phyloP scores from a whole-genome alignment of 192 early-diverging fungal species.

The Mortierella claussenii region DNA sequence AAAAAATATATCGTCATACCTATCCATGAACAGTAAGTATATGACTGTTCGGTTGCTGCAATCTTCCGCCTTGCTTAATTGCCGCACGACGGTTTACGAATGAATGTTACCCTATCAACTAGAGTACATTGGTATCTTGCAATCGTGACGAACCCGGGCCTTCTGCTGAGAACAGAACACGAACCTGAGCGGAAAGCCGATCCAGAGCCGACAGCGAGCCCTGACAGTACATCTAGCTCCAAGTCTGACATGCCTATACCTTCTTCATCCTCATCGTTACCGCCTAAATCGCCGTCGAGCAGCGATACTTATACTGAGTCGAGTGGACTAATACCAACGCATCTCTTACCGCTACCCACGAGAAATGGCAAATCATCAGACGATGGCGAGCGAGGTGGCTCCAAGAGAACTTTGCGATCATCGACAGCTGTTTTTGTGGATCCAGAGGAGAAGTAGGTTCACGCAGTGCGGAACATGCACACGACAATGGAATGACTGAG shows the following conservation, averaged over 20 bases:
- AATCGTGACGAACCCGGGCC: constrained; percentile 76
- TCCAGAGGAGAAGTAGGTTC: constrained; percentile 19
- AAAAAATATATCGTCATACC: constrained; percentile 81
- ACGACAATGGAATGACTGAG: too few relatives aligned
- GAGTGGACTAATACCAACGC: neutral
- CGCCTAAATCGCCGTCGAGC: neutral
- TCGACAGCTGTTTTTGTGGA: constrained; percentile 9
- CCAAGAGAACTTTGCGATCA: constrained; percentile 11
- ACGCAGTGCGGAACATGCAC: too few relatives aligned
- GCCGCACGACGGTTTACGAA: too few relatives aligned
- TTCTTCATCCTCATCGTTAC: neutral
- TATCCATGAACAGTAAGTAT: constrained; percentile 72
- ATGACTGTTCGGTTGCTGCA: too few relatives aligned
- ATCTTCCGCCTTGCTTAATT: too few relatives aligned
- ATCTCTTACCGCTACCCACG: neutral
- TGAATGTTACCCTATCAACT: neutral
- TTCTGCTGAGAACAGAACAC: constrained; percentile 32
- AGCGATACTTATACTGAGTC: neutral
- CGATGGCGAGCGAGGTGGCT: neutral
- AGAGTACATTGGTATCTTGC: constrained; percentile 89
- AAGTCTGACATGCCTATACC: neutral
- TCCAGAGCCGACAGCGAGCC: neutral
- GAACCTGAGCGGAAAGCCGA: neutral
- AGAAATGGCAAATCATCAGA: neutral
- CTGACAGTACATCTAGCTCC: neutral